A percentile compares a stretch with the other conserved stretches of the same genome.
Evolutionary conservation across 2,329 filamentous ascomycete genomes (phyloP).

Genomic region (Monosporascus sp.): DNA sequence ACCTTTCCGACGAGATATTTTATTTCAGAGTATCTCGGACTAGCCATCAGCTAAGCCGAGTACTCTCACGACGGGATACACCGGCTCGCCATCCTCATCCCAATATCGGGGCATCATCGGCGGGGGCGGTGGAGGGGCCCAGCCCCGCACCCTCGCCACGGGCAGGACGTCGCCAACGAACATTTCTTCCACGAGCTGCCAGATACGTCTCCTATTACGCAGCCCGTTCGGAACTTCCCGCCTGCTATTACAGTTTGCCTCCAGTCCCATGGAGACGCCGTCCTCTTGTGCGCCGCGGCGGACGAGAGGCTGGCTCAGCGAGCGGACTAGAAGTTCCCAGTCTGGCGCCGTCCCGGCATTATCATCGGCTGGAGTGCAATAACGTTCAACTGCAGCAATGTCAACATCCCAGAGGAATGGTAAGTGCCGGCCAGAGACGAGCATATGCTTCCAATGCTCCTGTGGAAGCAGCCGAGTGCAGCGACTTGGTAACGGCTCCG

Average conservation of each 20-base stretch:
- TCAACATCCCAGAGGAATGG: conserved; percentile 14
- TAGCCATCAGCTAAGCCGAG: background rate
- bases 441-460: conserved; percentile 12
- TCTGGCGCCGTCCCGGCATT: conserved; percentile 3
- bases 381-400: background rate
- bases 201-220: conserved; percentile 14
- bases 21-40: no score
- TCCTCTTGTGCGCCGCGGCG: conserved; percentile 6
- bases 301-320: conserved; percentile 9
- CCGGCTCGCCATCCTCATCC: conserved; percentile 8
- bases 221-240: conserved; percentile 6
- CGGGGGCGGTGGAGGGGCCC: background rate
- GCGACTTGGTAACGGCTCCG: conserved; percentile 1
- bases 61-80: conserved; percentile 7
- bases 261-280: conserved; percentile 1
- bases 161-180: conserved; percentile 14
- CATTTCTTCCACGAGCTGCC: conserved; percentile 17
- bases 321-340: conserved; percentile 16
- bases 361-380: background rate
- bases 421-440: conserved; percentile 8
- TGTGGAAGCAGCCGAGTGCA: conserved; percentile 14
- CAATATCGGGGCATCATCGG: conserved; percentile 14
- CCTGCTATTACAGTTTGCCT: no score
- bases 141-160: background rate
- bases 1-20: no score